A percentile compares a stretch with the other conserved stretches of the same genome.
phyloP scores from a whole-genome alignment of 1,139 yeast species.

The Yamadazyma trypodendri region DNA sequence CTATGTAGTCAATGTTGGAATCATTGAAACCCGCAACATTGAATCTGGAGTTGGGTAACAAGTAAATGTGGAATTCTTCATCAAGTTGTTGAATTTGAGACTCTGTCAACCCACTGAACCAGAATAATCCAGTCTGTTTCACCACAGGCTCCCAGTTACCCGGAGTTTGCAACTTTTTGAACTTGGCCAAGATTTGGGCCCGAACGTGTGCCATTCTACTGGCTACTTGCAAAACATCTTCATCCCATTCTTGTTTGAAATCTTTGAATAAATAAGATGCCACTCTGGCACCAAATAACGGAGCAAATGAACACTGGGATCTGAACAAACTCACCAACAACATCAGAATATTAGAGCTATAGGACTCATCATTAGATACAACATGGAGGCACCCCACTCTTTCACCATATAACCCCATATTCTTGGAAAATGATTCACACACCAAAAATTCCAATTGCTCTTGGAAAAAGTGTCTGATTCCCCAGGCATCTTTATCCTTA shows the following conservation, averaged over 20 bases:
- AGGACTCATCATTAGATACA: slow-evolving; percentile 25
- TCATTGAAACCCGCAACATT: slow-evolving; percentile 45
- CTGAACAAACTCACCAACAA: slow-evolving; percentile 33
- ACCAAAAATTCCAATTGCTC: slow-evolving; percentile 28
- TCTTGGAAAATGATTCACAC: slow-evolving; percentile 47
- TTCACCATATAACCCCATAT: slow-evolving; percentile 48
- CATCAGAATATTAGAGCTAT: slow-evolving; percentile 22
- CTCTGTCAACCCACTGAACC: slow-evolving; percentile 41
- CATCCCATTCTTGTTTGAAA: slow-evolving; percentile 31
- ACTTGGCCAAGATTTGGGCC: slow-evolving; percentile 23
- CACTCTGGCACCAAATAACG: slow-evolving; percentile 46
- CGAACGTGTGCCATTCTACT: slow-evolving; percentile 31
- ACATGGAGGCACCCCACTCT: slow-evolving; percentile 44
- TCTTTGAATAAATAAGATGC: slow-evolving; percentile 28
- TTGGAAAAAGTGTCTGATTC: slow-evolving; percentile 24
- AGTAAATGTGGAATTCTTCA: slow-evolving; percentile 36
- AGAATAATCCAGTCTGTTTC: slow-evolving; percentile 42
- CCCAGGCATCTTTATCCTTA: slow-evolving; percentile 31
- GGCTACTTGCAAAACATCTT: slow-evolving; percentile 31
- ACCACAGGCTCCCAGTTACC: slow-evolving; percentile 42
- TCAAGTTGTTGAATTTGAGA: slow-evolving; percentile 31
- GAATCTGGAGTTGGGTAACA: slow-evolving; percentile 39
- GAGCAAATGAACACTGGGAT: slow-evolving; percentile 44
- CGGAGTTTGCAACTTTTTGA: slow-evolving; percentile 36
- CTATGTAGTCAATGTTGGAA: slow-evolving; percentile 34